A percentile compares a stretch with the other conserved stretches of the same genome.
Conservation (phyloP, 164 flowering plant species). For the Aristolochia californica region DNA sequence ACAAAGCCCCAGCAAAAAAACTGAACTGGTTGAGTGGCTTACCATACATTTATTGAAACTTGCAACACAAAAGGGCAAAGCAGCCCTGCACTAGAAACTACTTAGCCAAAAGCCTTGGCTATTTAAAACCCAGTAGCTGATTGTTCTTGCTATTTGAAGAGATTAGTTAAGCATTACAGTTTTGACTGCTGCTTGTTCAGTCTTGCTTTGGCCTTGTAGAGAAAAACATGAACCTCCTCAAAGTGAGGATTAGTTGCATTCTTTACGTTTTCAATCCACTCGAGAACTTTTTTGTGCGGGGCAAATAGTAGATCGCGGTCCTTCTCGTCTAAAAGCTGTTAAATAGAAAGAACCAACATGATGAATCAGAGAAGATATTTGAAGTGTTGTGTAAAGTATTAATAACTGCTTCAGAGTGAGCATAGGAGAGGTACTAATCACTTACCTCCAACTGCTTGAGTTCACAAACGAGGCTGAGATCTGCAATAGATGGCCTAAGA, state of each 20-base stretch:
- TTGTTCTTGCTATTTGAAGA: no score
- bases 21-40: no score
- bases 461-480: conserved; percentile 87
- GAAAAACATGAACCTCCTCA: conserved; percentile 51
- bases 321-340: conserved; percentile 48
- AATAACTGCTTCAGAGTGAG: background rate
- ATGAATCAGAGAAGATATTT: background rate
- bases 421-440: background rate
- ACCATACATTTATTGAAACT: no score
- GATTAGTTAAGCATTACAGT: background rate
- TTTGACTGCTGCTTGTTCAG: conserved; percentile 16
- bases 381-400: background rate
- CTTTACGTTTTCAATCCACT: conserved; percentile 70
- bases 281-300: conserved; percentile 59
- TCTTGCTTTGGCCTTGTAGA: conserved; percentile 36
- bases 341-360: background rate
- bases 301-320: conserved; percentile 47
- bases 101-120: no score
- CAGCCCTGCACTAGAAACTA: no score
- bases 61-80: no score
- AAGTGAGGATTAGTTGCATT: conserved; percentile 72
- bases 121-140: no score
- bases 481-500: conserved; percentile 77
- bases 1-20: no score
- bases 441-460: conserved; percentile 78